phyloP scores from a whole-genome alignment of 345 rosid genomes.

The Eucalyptus regnans region DNA sequence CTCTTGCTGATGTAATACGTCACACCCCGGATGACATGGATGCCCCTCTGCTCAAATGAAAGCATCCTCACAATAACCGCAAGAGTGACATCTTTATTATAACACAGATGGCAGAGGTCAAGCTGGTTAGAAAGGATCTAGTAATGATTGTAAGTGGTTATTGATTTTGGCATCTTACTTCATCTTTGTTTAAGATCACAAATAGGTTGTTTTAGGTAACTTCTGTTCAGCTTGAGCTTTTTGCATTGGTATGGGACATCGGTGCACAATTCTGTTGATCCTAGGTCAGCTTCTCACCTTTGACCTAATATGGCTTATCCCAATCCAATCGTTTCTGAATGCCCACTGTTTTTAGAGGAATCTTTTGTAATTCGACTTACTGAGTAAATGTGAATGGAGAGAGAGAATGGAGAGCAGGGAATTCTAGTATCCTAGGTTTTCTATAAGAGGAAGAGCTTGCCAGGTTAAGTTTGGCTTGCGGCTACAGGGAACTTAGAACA shows the following conservation, averaged over 20 bases:
- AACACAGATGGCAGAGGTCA: neutral
- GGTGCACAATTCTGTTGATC: neutral
- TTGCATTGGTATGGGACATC: too few species aligned
- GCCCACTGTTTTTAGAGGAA: neutral
- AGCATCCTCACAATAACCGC: neutral
- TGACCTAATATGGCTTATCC: neutral
- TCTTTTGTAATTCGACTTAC: too few species aligned
- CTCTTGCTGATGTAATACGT: neutral
- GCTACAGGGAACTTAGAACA: too few species aligned
- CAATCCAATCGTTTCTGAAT: neutral
- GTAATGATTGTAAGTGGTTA: neutral
- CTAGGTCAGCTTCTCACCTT: neutral
- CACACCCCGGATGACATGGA: accelerated
- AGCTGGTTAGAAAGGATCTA: neutral
- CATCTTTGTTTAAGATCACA: neutral
- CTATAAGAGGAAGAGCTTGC: too few species aligned
- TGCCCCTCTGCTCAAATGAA: neutral
- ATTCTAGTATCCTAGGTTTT: too few species aligned
- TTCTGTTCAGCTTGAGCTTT: too few species aligned
- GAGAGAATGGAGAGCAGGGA: too few species aligned
- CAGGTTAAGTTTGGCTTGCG: too few species aligned
- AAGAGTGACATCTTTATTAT: neutral
- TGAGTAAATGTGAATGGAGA: too few species aligned
- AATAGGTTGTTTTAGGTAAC: neutral
- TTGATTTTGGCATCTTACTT: neutral